Base-by-base conservation (phyloP, 139 green algal species). In the Tetradesmus lagerheimii region DNA sequence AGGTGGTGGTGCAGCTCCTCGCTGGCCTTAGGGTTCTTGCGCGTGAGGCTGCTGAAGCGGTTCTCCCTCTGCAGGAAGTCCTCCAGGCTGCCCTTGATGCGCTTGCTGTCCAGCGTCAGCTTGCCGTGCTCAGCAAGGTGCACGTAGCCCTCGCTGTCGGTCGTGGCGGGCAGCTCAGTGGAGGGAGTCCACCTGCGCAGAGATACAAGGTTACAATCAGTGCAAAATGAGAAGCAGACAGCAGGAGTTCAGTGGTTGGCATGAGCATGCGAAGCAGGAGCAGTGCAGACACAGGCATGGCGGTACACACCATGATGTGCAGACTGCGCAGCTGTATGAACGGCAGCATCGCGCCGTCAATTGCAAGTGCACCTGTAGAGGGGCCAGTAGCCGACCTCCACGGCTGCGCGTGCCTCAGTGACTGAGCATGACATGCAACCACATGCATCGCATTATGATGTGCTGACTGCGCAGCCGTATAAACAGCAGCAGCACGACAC, bases 61-160 rank as follows among this genome's bases (percentile, higher is more conserved):
- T 94, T 95, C 87, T 95, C 93, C 35, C 85, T 81, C 29, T 74
- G 47, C 31, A 95, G 71, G 41, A 94, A 91, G 23, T 92, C 78
- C 80, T 93, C 92, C 79, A 95, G 80, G 31, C 91, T 87, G 29
- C 89, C 90, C 92, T 94, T 95, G 64, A 95, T 47, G 82, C 87
- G 90, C 93, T 95, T 95, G 80, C 43, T 82, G 89, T 95, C 93
- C 35, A 95, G 93, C 83, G 45, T 84, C 66, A 93, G 88, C 91
- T 90, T 90, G 83, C 82, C 91, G 34, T 91, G 80, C n/a, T 75
- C 23, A 64, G 75, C 80, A 2, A 43, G 66, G 3, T 79, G 45
- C 35, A 81, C 84, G 45, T 75, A 81, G 67, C 84, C 86, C 86
- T 53, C 80, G 74, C 25, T 12, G 27, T 93, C 91, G 5, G 76